These are phyloP conservation scores for Paraphysoderma sedebokerense DNA, from an alignment of 371 early-diverging fungal species.

Conservation along the genomic window DNA sequence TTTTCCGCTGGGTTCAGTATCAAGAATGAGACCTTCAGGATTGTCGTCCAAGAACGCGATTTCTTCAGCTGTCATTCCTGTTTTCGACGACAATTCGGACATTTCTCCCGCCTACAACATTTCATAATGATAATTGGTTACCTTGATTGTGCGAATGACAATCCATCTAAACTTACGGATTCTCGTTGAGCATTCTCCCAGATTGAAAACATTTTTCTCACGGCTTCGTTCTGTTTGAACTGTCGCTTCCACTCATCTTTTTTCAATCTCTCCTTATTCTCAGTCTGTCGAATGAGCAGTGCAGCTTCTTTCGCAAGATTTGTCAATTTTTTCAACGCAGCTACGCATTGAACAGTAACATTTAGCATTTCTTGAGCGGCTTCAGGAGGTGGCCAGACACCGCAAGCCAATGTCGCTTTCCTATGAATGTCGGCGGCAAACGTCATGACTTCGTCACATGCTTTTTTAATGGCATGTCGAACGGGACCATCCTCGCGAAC, in stretches of 20 bases:
- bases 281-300: conserved; percentile 3
- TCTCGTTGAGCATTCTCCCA: conserved; percentile 13
- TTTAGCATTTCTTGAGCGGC: conserved; percentile 19
- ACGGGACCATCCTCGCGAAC: neutral
- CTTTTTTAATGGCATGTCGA: too few relatives aligned
- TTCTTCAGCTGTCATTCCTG: neutral
- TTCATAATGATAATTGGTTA: neutral
- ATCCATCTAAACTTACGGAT: too few relatives aligned
- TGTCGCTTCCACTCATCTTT: conserved; percentile 11
- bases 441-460: neutral
- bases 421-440: conserved; percentile 5
- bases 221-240: conserved; percentile 16
- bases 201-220: conserved; percentile 18
- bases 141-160: neutral
- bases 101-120: neutral
- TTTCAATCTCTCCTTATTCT: conserved; percentile 11
- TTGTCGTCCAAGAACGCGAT: neutral
- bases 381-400: conserved; percentile 18
- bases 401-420: conserved; percentile 12
- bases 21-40: neutral
- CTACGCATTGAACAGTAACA: conserved; percentile 15
- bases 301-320: conserved; percentile 9
- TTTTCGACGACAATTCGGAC: neutral
- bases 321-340: conserved; percentile 21
- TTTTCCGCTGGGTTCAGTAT: neutral